These are phyloP conservation scores for Trypanosoma melophagium DNA, from an alignment of 208 protist genomes.

Conservation along the genomic window DNA sequence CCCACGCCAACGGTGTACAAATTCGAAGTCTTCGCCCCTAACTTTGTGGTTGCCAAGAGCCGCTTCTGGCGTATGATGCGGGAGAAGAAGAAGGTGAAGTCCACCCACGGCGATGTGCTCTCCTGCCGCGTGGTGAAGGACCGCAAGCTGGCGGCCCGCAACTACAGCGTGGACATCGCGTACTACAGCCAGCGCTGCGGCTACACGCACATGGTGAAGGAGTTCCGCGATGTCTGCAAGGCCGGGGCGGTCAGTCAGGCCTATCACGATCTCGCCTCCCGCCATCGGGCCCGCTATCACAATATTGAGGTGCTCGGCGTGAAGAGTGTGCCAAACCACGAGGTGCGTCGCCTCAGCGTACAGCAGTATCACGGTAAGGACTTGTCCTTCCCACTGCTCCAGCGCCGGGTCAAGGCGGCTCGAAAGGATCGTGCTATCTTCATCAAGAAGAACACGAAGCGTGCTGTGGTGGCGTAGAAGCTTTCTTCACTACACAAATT, in stretches of 20 bases:
- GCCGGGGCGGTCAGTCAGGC: conserved; percentile 96
- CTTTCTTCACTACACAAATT: no score
- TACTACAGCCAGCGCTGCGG: conserved; percentile 98
- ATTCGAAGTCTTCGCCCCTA: conserved; percentile 98
- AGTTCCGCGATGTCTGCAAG: conserved; percentile 97
- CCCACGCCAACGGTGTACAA: conserved; percentile 90
- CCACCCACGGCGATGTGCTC: conserved; percentile 96
- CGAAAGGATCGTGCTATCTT: conserved; percentile 54
- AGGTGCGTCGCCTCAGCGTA: conserved; percentile 58
- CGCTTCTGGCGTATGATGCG: conserved; percentile 99
- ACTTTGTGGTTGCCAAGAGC: conserved; percentile 97
- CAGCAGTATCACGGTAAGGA: conserved; percentile 84
- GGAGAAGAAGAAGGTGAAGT: conserved; percentile 98
- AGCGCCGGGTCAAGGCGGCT: conserved; percentile 31
- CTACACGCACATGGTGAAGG: conserved; percentile 99
- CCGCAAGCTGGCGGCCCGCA: conserved; percentile 96
- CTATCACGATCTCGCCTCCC: conserved; percentile 97
- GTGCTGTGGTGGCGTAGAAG: conserved; percentile 18
- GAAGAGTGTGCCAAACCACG: conserved; percentile 85
- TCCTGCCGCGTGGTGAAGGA: conserved; percentile 95
- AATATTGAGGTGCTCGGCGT: conserved; percentile 97
- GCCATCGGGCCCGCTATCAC: conserved; percentile 93
- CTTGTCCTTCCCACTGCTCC: conserved; percentile 93
- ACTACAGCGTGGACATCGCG: conserved; percentile 98
- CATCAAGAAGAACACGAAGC: conserved; percentile 84